Conservation (phyloP, 371 early-diverging fungal species). For the Capillidium heterosporum region DNA sequence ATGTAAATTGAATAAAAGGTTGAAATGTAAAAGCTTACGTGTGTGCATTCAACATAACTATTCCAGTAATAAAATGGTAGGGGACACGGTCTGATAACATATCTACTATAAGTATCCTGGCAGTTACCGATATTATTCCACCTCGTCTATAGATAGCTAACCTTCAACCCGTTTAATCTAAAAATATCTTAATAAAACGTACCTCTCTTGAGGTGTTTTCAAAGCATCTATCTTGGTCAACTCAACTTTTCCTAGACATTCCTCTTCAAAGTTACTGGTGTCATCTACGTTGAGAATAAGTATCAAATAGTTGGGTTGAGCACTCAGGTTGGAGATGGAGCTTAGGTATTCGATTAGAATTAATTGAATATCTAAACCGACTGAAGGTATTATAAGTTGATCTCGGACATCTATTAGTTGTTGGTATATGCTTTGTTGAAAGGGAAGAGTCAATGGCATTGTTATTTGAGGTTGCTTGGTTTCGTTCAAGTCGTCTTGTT, state of each 20-base stretch:
- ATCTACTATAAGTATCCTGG: slow-evolving; percentile 88
- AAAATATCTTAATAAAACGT: background rate
- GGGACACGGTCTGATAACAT: slow-evolving; percentile 70
- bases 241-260: background rate
- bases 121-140: slow-evolving; percentile 76
- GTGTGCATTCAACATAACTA: slow-evolving; percentile 79
- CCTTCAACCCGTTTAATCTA: background rate
- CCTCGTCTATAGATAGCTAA: slow-evolving; percentile 45
- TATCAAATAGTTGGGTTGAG: background rate
- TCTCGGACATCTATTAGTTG: background rate
- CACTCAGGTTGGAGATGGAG: background rate
- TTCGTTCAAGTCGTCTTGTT: no score
- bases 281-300: background rate
- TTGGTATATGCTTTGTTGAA: background rate
- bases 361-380: background rate
- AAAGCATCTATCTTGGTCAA: background rate
- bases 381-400: background rate
- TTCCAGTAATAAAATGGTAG: slow-evolving; percentile 53
- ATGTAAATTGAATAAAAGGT: background rate
- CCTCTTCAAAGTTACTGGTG: background rate
- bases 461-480: background rate
- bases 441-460: background rate
- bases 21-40: slow-evolving; percentile 17
- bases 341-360: background rate
- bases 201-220: background rate